These are phyloP conservation scores for Sanghuangporus sanghuang DNA, from an alignment of 1,284 basidiomycete species.

Conservation along the genomic window DNA sequence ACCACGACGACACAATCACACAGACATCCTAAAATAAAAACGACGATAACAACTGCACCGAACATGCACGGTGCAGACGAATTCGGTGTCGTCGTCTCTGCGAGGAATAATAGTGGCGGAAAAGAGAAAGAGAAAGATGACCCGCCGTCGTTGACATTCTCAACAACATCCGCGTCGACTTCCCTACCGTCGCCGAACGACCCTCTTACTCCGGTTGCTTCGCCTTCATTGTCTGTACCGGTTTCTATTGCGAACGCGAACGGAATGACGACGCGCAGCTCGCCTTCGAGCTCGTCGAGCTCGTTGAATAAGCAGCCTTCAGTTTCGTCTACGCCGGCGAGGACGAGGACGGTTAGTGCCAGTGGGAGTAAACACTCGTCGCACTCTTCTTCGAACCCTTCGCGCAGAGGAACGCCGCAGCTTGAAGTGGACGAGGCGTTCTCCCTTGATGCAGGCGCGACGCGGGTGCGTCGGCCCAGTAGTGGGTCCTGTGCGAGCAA, in stretches of 20 bases:
- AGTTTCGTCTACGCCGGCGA: not conserved
- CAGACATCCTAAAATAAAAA: not conserved
- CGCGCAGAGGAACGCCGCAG: not conserved
- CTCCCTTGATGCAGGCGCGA: not conserved
- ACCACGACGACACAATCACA: not conserved
- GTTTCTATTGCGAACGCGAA: not conserved
- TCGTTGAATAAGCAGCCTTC: not conserved
- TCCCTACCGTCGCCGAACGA: not conserved
- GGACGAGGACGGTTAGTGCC: not conserved
- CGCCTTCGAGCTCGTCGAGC: not conserved
- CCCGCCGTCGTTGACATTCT: not conserved
- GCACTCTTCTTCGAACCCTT: conserved; percentile 3
- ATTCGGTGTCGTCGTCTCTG: not conserved
- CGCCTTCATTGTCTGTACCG: not conserved
- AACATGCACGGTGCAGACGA: not conserved
- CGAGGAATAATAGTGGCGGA: not conserved
- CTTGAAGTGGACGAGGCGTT: not conserved
- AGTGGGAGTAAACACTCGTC: not conserved
- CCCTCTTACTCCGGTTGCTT: not conserved
- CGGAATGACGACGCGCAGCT: not conserved
- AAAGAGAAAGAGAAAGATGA: not conserved
- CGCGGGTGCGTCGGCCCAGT: not conserved
- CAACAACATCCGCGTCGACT: not conserved
- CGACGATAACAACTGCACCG: not conserved
- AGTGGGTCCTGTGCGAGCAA: not conserved